Conservation (phyloP, 2,329 filamentous ascomycete genomes). For the Arthrobotrys megalospora region DNA sequence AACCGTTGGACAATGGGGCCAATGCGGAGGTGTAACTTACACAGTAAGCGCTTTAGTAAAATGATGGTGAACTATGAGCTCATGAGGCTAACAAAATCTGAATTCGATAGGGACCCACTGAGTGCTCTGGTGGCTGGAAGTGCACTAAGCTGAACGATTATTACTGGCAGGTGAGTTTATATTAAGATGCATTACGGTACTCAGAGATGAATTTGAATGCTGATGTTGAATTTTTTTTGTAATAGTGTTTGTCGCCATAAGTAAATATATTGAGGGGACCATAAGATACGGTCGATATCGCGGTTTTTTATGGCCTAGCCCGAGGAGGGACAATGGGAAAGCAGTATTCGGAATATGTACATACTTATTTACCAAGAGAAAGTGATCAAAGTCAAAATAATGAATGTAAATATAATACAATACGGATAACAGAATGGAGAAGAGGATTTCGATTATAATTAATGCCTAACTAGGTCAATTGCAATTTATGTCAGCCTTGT, state of each 20-base stretch:
- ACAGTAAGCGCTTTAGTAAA: slow-evolving; percentile 5
- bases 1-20: slow-evolving; percentile 29
- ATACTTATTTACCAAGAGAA: too few species aligned
- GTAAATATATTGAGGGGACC: not conserved
- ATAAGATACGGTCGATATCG: too few species aligned
- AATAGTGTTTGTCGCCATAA: slow-evolving; percentile 6
- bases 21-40: slow-evolving; percentile 31
- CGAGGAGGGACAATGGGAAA: too few species aligned
- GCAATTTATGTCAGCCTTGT: too few species aligned
- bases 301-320: too few species aligned
- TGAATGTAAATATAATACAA: too few species aligned
- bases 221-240: not conserved
- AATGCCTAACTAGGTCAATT: too few species aligned
- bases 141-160: slow-evolving; percentile 37
- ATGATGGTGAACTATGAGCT: not conserved
- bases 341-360: too few species aligned
- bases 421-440: too few species aligned
- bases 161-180: slow-evolving; percentile 42
- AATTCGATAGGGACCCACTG: slow-evolving; percentile 20
- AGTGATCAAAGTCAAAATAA: too few species aligned
- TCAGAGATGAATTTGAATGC: not conserved
- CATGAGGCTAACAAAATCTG: not conserved
- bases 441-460: too few species aligned
- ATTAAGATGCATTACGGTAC: not conserved
- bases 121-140: slow-evolving; percentile 18